Percentiles rank a stretch among this genome's conserved stretches.
Conservation (phyloP, 2,329 filamentous ascomycete genomes). For the Graphilbum sp. region DNA sequence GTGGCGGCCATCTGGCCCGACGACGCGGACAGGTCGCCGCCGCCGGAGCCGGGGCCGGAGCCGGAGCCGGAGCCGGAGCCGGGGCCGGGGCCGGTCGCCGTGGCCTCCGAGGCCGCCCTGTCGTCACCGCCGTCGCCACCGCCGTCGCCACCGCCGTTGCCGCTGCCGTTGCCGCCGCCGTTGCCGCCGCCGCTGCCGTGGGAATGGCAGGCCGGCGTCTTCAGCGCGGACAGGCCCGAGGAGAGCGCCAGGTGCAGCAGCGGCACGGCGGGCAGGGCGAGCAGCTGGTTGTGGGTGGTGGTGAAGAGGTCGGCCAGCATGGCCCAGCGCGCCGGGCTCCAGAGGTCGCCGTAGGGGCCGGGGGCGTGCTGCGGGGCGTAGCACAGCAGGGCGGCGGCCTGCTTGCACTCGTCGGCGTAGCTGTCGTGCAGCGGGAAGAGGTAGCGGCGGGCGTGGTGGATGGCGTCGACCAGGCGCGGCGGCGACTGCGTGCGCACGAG, state of each 20-base stretch:
- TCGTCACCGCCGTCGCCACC: slow-evolving; percentile 4
- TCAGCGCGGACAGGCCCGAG: slow-evolving; percentile 82
- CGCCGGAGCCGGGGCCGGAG: too few relatives aligned
- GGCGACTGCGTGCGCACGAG: slow-evolving; percentile 54
- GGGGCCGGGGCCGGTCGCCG: too few relatives aligned
- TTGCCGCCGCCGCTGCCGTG: background rate
- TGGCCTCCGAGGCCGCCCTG: too few relatives aligned
- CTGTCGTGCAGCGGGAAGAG: slow-evolving; percentile 53
- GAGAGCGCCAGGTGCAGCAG: slow-evolving; percentile 82
- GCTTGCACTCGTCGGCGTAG: slow-evolving; percentile 51
- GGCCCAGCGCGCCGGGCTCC: slow-evolving; percentile 56
- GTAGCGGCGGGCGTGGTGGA: slow-evolving; percentile 67
- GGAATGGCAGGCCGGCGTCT: slow-evolving; percentile 85
- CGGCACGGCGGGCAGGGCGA: slow-evolving; percentile 66
- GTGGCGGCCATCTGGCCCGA: slow-evolving; percentile 4
- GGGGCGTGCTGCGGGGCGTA: slow-evolving; percentile 41
- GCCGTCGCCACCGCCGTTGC: background rate
- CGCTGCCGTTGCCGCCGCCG: background rate
- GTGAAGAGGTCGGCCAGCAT: slow-evolving; percentile 68
- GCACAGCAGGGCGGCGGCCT: slow-evolving; percentile 67
- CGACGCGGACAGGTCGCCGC: background rate
- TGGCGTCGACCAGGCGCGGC: slow-evolving; percentile 56
- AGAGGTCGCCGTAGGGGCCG: slow-evolving; percentile 40
- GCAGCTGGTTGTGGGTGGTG: slow-evolving; percentile 69
- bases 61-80: too few relatives aligned